Base-by-base conservation (phyloP, 106 monocot species). In the Apostasia ramifera region DNA sequence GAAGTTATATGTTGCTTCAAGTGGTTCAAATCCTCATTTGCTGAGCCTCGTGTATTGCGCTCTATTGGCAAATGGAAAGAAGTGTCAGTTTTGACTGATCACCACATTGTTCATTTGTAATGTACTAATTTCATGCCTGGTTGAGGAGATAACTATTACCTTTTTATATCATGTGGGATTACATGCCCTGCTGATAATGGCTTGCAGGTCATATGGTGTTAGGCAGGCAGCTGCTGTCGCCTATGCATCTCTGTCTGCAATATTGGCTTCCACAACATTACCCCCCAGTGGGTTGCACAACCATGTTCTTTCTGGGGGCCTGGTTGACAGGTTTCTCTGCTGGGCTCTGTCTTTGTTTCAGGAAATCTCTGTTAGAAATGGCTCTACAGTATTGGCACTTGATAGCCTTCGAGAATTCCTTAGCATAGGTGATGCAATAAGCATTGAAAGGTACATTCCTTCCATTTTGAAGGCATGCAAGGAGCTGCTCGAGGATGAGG, bases 401-500 rank as follows among this genome's bases (percentile, higher is more conserved):
- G 83, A 81, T 38, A 87, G 83, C 40, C 81, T 98, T 48, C 66
- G 58, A 10, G 85, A 89, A 57, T 87, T 93, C 49, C 93, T 98
- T 44, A 71, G 57, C 39, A 38, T 55, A 26, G 89, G 82, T 8
- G 83, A 89, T 57, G 76, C 79, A 8, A 59, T 48, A 7, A 71
- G 73, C 47, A 45, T 75, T 4, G 87, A 81, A 47, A 66, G 77
- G 37, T 87, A 87, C 71, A 74, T 85, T 26, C 81, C 78, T 1
- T 57, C 85, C 1, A 87, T 92, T 45, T 85, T 98, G 13, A 87
- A 83, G 69, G 70, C 90, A 3, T 93, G 82, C 66, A 92, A 87
- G 45, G 87, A 87, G 71, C 71, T 98, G 68, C 92, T 98, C 0
- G 98, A 98, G 79, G 93, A 98, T 52, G 98, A 98, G 80, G 84